phyloP scores from a whole-genome alignment of 371 early-diverging fungal genomes.

The Lichtheimia hyalospora region DNA sequence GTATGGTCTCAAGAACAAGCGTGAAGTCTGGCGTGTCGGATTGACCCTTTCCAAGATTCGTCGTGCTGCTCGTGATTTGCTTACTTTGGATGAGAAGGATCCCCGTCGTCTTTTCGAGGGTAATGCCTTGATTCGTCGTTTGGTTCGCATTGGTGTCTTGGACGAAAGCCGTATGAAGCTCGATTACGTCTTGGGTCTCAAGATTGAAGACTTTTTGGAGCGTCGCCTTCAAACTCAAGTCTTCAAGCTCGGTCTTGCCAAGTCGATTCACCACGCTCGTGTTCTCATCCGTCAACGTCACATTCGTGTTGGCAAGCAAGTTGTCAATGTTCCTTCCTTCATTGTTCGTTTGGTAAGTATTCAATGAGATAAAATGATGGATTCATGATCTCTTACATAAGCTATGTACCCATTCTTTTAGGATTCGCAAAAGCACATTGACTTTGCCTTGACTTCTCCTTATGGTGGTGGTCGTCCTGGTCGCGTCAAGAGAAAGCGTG shows the following conservation, averaged over 20 bases:
- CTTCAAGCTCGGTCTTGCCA: slow-evolving; percentile 98
- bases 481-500: slow-evolving; percentile 95
- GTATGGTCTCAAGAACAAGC: slow-evolving; percentile 99
- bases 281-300: slow-evolving; percentile 98
- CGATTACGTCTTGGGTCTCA: slow-evolving; percentile 98
- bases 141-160: slow-evolving; percentile 98
- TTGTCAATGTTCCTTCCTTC: slow-evolving; percentile 96
- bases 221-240: slow-evolving; percentile 99
- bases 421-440: slow-evolving; percentile 97
- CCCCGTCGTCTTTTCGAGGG: slow-evolving; percentile 98
- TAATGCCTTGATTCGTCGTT: slow-evolving; percentile 97
- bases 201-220: slow-evolving; percentile 98
- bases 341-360: slow-evolving; percentile 80
- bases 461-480: slow-evolving; percentile 98
- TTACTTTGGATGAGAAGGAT: slow-evolving; percentile 97
- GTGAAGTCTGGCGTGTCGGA: slow-evolving; percentile 98
- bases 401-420: slow-evolving; percentile 2
- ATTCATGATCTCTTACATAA: too few species aligned
- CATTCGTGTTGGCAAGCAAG: slow-evolving; percentile 99
- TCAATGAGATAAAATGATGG: too few species aligned
- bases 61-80: slow-evolving; percentile 99
- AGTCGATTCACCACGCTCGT: slow-evolving; percentile 99
- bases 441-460: slow-evolving; percentile 97
- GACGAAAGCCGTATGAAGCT: slow-evolving; percentile 97
- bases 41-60: slow-evolving; percentile 98